Evolutionary conservation across 306 rosid genomes (phyloP).

Genomic region (Castanea sativa): DNA sequence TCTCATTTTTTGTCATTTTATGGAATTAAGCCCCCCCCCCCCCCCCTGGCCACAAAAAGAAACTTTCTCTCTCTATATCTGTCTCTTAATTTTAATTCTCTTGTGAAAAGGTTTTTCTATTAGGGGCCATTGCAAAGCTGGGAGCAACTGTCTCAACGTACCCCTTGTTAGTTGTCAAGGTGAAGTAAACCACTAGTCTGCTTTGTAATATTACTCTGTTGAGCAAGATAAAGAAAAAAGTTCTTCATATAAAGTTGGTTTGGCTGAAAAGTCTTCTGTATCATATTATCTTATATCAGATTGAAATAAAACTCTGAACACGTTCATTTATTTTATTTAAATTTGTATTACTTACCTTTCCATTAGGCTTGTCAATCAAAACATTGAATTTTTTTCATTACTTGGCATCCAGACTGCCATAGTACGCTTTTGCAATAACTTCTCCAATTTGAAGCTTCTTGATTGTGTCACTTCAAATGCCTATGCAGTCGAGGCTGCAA

Average conservation of each 20-base stretch:
- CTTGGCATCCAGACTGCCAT: not conserved
- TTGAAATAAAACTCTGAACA: not conserved
- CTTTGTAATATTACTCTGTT: not conserved
- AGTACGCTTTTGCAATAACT: not conserved
- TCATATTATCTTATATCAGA: not conserved
- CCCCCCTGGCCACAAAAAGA: not conserved
- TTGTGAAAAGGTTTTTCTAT: conserved; percentile 54
- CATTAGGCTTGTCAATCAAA: not conserved
- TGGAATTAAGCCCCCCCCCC: not conserved
- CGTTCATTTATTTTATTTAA: not conserved
- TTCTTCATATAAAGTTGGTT: not conserved
- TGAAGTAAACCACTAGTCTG: conserved; percentile 26
- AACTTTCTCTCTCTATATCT: not conserved
- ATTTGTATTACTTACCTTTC: not conserved
- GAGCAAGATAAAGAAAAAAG: not conserved
- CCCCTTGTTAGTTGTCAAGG: conserved; percentile 83
- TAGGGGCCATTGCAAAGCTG: conserved; percentile 85
- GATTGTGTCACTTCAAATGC: not conserved
- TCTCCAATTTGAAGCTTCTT: not conserved
- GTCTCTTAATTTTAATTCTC: conserved; percentile 12
- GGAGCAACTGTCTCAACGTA: conserved; percentile 82
- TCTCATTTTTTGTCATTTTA: not conserved
- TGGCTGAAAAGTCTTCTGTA: not conserved
- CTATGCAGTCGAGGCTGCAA: conserved; percentile 84
- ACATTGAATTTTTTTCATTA: not conserved